Evolutionary conservation across 805 yeast genomes (phyloP).

Genomic region (Hanseniaspora valbyensis): DNA sequence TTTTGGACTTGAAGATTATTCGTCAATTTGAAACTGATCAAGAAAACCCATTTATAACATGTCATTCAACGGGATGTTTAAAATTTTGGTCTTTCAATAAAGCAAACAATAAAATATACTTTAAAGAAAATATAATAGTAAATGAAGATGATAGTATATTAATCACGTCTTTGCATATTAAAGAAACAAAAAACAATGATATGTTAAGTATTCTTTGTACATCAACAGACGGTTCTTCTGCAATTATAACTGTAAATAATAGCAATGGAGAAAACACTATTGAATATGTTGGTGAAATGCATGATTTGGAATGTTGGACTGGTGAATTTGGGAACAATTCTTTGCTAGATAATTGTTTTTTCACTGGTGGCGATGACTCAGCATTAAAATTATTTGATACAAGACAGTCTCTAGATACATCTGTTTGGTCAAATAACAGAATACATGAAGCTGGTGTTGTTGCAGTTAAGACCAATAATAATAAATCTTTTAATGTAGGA

Average conservation of each 20-base stretch:
- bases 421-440: slow-evolving; percentile 32
- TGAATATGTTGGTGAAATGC: slow-evolving; percentile 26
- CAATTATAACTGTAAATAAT: slow-evolving; percentile 31
- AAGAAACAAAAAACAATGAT: not conserved
- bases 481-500: slow-evolving; percentile 21
- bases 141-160: slow-evolving; percentile 38
- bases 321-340: slow-evolving; percentile 55
- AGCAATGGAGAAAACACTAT: slow-evolving; percentile 1
- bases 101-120: slow-evolving; percentile 15
- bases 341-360: slow-evolving; percentile 45
- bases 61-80: slow-evolving; percentile 73
- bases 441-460: slow-evolving; percentile 89
- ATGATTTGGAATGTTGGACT: slow-evolving; percentile 81
- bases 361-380: slow-evolving; percentile 88
- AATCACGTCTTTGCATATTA: slow-evolving; percentile 53
- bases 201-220: slow-evolving; percentile 48
- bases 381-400: slow-evolving; percentile 63
- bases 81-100: slow-evolving; percentile 44
- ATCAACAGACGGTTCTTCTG: slow-evolving; percentile 55
- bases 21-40: slow-evolving; percentile 36
- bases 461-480: slow-evolving; percentile 49
- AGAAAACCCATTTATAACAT: slow-evolving; percentile 39
- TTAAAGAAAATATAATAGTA: slow-evolving; percentile 33
- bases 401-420: slow-evolving; percentile 28
- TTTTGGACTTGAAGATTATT: slow-evolving; percentile 63